These are phyloP conservation scores for Curvularia spicifera DNA, from an alignment of 2,329 filamentous ascomycete species.

Conservation along the genomic window DNA sequence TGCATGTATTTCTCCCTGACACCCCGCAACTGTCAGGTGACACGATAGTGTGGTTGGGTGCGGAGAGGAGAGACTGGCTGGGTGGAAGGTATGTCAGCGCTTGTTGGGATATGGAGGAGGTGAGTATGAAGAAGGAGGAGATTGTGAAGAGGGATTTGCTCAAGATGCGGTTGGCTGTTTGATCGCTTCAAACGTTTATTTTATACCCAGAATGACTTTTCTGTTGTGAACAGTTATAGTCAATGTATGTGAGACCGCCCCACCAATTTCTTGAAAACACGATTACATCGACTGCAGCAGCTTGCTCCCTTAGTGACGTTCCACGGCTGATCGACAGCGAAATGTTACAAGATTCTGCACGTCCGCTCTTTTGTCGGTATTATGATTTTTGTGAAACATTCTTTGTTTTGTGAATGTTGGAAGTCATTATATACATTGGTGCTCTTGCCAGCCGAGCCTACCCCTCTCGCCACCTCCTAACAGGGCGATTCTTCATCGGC, in stretches of 20 bases:
- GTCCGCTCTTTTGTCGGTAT: not conserved
- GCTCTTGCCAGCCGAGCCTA: not conserved
- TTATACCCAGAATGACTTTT: too few species aligned
- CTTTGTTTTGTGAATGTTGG: not conserved
- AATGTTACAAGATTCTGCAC: not conserved
- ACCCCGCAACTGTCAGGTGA: conserved; percentile 38
- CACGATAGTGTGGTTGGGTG: conserved; percentile 34
- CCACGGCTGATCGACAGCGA: not conserved
- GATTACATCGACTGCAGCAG: not conserved
- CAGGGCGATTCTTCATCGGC: not conserved
- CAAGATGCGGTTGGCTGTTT: conserved; percentile 24
- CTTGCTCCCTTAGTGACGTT: not conserved
- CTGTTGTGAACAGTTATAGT: too few species aligned
- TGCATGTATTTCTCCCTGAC: conserved; percentile 23
- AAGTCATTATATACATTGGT: not conserved
- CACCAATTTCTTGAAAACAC: not conserved
- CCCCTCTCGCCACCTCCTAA: not conserved
- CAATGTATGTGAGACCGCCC: too few species aligned
- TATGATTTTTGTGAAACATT: not conserved
- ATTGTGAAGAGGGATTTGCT: conserved; percentile 24
- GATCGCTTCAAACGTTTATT: not conserved
- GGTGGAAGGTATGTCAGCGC: conserved; percentile 35
- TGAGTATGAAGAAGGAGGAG: conserved; percentile 25
- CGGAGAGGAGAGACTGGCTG: conserved; percentile 34
- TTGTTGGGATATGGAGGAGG: conserved; percentile 42